Evolutionary conservation across 2,329 filamentous ascomycete genomes (phyloP), one percentile per base, ranked within the genome.

Genomic region (Leptographium radiaticola): DNA sequence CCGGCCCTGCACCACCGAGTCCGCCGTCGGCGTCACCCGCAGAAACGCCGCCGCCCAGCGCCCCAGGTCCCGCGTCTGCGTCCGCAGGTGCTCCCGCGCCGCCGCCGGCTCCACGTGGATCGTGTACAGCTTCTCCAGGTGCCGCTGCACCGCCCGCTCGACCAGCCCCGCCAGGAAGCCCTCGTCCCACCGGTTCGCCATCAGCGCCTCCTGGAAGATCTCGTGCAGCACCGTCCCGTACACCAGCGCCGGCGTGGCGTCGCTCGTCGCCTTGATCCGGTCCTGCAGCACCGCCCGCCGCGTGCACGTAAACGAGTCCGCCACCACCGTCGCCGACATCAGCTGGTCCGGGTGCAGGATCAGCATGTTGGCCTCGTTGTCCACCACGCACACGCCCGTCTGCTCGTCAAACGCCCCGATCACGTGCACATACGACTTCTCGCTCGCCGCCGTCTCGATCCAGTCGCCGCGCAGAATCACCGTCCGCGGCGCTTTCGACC

Each of bases 191-290:
- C 76, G 71, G 64, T 97, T 96, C 4, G 79, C 80, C 64, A 87
- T 81, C 63, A 98, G 71, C 2, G 90, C 89, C 64, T 90, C 84
- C 65, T 98, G 93, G 61, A 98, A 97, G 25, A 97, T 82, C 65
- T 97, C 91, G 65, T 98, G 93, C 15, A 98, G 77, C 55, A 98
- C 84, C 40, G 87, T 93, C 49, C 93, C 93, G 64, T 97, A 97
- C 0, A 97, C 82, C 61, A 95, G 82, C 1, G 90, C 81, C 38
- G 86, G 79, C 46, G 83, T 87, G 2, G 87, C 77, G 59, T 89
- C 86, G 62, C 84, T 86, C 0, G 89, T 91, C 10, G 89, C 88
- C 68, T 97, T 97, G 62, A 98, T 85, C 36, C 93, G 84, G 66
- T 98, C 91, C 67, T 97, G 90, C 31, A 98, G 77, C 1, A 97